Evolutionary conservation across 495 filamentous ascomycete genomes (phyloP), one percentile per base, ranked within the genome.

Genomic region (Neurospora sp.): DNA sequence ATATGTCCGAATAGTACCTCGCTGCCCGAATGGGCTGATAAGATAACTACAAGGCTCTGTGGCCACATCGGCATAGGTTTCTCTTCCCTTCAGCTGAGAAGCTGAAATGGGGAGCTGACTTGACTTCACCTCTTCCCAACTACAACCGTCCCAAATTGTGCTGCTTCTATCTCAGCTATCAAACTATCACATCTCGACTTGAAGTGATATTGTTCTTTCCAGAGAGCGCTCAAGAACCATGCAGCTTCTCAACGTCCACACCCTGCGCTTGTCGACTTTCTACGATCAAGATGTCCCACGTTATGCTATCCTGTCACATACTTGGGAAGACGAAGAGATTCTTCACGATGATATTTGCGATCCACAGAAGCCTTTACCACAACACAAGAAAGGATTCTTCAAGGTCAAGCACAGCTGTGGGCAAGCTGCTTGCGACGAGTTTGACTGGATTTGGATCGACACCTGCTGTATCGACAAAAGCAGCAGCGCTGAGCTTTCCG

Each of bases 391-490:
- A 5, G 44, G 44, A 22, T 48, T 0, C 0, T 2, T 48, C 0
- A 48, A 48, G 44, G 44, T 48, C n/a, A 20, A 22, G 1, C 18
- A 0, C 1, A 48, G n/a, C 10, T 77, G 74, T 42, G 71, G 46
- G 6, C 78, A 76, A 41, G 78, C 78, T 37, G 35, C 7, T 0
- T 3, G 61, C 69, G 76, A 77, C 39, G 77, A 76, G 0, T 44
- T 35, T 22, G 39, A 61, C 0, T 77, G 76, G 42, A 16, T 78
- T 16, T 80, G 78, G 78, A 44, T 77, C 3, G 78, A 80, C 71
- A 79, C 78, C 0, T 73, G 71, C 61, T 80, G 78, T 69, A 77
- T 80, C 69, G 76, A 80, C 72, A 73, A 69, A 69, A 53, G 65
- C 5, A 78, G 70, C 38, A 72, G 74, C 22, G 70, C 73, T n/a